A percentile compares a stretch with the other conserved stretches of the same genome.
phyloP scores from a whole-genome alignment of 2,329 filamentous ascomycete genomes.

The Fusarium multiceps region DNA sequence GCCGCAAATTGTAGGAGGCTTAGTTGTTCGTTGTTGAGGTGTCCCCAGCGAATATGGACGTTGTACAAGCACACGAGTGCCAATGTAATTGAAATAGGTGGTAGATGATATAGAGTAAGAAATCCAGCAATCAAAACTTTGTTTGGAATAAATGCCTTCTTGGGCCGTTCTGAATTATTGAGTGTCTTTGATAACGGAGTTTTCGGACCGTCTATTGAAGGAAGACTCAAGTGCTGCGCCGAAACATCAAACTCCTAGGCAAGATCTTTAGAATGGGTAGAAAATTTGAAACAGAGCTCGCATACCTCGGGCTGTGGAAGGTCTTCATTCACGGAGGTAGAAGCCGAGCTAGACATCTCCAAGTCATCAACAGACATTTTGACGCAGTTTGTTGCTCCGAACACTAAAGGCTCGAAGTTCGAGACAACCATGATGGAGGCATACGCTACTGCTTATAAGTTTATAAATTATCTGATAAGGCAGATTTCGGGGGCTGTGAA shows the following conservation, averaged over 20 bases:
- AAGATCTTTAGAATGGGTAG: neutral
- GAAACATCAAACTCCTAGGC: neutral
- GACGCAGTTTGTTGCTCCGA: neutral
- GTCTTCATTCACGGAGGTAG: too few species aligned
- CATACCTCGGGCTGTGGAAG: neutral
- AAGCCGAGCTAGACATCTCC: neutral
- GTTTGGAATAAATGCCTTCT: neutral
- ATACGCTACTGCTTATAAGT: too few species aligned
- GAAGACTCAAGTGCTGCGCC: neutral
- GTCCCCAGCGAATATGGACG: neutral
- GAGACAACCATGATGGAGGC: too few species aligned
- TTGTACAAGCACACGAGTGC: neutral
- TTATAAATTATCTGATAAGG: too few species aligned
- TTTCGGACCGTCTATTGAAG: neutral
- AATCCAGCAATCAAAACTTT: too few species aligned
- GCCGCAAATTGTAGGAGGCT: neutral
- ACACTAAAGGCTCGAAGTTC: too few species aligned
- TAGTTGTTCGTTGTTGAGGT: neutral
- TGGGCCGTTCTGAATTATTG: neutral
- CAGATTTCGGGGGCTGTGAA: too few species aligned
- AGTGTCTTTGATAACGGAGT: neutral
- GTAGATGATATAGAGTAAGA: neutral
- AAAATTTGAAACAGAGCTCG: neutral
- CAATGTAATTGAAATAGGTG: neutral
- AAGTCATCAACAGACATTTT: neutral